Evolutionary conservation across 2,329 filamentous ascomycete genomes (phyloP).

Genomic region (Akanthomyces lecanii): DNA sequence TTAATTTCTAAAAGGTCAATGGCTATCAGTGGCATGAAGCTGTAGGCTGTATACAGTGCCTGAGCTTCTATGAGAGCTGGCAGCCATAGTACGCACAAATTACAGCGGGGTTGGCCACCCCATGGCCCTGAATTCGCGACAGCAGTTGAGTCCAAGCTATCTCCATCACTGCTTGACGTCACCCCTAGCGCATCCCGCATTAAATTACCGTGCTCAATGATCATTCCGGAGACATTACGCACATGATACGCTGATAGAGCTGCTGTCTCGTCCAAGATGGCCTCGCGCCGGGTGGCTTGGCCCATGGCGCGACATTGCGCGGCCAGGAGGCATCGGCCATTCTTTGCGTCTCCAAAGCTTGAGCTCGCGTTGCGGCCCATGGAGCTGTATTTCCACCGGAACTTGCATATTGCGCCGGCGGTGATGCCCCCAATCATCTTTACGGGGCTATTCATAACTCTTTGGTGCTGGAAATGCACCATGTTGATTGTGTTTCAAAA

Average conservation of each 20-base stretch:
- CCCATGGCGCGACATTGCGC: not conserved
- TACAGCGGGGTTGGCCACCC: too few species aligned
- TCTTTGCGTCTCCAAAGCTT: not conserved
- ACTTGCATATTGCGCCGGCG: slow-evolving; percentile 33
- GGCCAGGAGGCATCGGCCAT: not conserved
- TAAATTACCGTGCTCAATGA: not conserved
- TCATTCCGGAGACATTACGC: not conserved
- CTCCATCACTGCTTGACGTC: not conserved
- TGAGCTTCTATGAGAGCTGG: not conserved
- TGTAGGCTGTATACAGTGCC: not conserved
- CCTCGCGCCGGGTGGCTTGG: not conserved
- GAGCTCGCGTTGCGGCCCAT: not conserved
- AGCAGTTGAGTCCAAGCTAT: not conserved
- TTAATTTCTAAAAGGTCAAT: too few species aligned
- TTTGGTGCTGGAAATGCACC: slow-evolving; percentile 65
- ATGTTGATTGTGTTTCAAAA: slow-evolving; percentile 78
- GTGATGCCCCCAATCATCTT: slow-evolving; percentile 66
- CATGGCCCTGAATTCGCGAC: too few species aligned
- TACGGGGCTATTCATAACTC: slow-evolving; percentile 56
- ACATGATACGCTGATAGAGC: not conserved
- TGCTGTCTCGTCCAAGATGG: not conserved
- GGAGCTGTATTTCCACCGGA: slow-evolving; percentile 10
- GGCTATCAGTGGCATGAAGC: not conserved
- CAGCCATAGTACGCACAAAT: too few species aligned
- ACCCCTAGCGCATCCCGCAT: not conserved